Base-by-base conservation (phyloP, 306 rosid genomes). In the Trifolium subterraneum region DNA sequence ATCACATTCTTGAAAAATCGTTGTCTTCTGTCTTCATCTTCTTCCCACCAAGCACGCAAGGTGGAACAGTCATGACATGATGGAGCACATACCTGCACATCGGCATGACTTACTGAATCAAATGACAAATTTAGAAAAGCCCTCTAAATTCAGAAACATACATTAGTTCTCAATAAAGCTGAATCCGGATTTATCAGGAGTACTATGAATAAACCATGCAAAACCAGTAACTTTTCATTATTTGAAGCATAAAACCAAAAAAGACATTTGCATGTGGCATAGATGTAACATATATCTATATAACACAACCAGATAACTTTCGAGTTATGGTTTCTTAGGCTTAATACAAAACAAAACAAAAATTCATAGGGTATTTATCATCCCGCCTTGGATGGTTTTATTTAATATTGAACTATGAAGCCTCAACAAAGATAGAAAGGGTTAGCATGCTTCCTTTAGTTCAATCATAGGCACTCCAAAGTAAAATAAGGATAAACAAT, bases 31-130 rank as follows among this genome's bases (percentile, higher is more conserved):
- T 92, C 99, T 61, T 92, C 99, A 38, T 94, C 96, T 86, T 94
- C 97, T 80, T 94, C 99, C 99, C 99, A 94, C 99, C 99, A 94
- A 71, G 97, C 97, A 68, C 99, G 96, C 85, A 94, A 50, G 66
- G 99, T 88, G 60, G 97, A 90, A 80, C 94, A 87, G 84, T 94
- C 99, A 76, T 94, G 96, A 86, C 99, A 94, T 19, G 99, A 94
- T 10, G 99, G 95, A 73, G 99, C 93, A 70, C 99, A 94, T 58
- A 94, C 97, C 99, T 94, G 89, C 74, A 64, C 38, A 62, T 71
- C 64, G 36, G 20, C 67, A 4, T 3, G 60, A 48, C 51, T 60
- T 51, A 12, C 35, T 41, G 31, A 51, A 77, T 73, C 50, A 71
- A 64, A 80, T 71, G 38, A 70, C 72, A 64, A 42, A 61, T 15